phyloP scores from a whole-genome alignment of 2,329 filamentous ascomycete species.

The Penicillium sp. region DNA sequence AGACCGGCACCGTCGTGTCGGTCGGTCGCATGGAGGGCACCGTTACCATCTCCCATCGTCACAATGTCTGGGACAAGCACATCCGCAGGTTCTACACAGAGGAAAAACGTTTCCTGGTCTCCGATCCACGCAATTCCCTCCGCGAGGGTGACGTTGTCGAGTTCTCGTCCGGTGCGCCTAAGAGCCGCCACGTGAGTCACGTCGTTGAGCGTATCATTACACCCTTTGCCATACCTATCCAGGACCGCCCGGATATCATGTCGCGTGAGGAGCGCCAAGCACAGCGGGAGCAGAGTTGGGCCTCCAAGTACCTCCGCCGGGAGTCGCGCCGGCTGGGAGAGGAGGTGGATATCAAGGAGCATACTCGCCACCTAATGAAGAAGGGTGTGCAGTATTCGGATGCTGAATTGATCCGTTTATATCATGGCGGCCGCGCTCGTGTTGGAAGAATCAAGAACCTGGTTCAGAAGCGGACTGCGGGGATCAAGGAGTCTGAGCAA shows the following conservation, averaged over 20 bases:
- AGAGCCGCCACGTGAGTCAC: slow-evolving; percentile 44
- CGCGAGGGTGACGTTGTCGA: slow-evolving; percentile 51
- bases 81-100: slow-evolving; percentile 45
- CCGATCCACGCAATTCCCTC: slow-evolving; percentile 47
- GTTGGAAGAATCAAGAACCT: slow-evolving; percentile 29
- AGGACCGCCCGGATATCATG: slow-evolving; percentile 42
- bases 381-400: slow-evolving; percentile 11
- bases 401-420: slow-evolving; percentile 33
- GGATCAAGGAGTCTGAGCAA: not conserved
- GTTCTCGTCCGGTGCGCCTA: slow-evolving; percentile 46
- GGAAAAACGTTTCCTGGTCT: slow-evolving; percentile 39
- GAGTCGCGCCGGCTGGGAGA: slow-evolving; percentile 30
- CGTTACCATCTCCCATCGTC: slow-evolving; percentile 41
- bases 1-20: slow-evolving; percentile 46
- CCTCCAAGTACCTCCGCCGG: slow-evolving; percentile 36
- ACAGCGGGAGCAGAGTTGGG: slow-evolving; percentile 34
- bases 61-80: slow-evolving; percentile 40
- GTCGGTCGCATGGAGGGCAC: slow-evolving; percentile 48
- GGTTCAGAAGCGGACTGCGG: slow-evolving; percentile 29
- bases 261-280: slow-evolving; percentile 40
- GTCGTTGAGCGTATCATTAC: slow-evolving; percentile 49
- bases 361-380: slow-evolving; percentile 30
- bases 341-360: slow-evolving; percentile 22
- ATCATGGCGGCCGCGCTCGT: slow-evolving; percentile 25
- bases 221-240: slow-evolving; percentile 43